phyloP scores from a whole-genome alignment of 805 yeast species.

The Saturnispora bothae region DNA sequence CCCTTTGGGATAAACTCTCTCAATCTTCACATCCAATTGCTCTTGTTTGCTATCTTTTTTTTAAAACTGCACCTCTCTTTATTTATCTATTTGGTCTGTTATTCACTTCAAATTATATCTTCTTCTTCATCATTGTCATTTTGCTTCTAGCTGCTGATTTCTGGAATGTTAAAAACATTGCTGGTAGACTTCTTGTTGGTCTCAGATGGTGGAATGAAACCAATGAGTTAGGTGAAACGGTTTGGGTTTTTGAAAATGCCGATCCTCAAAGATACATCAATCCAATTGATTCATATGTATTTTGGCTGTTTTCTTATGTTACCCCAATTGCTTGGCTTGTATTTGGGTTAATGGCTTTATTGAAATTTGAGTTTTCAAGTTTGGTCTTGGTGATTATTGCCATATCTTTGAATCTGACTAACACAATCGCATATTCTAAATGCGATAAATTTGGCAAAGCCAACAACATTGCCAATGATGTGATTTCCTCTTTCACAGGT shows the following conservation, averaged over 20 bases:
- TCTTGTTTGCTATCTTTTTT: constrained; percentile 47
- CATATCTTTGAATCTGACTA: constrained; percentile 61
- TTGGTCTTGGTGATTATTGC: constrained; percentile 58
- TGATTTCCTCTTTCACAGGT: constrained; percentile 45
- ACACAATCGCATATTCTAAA: constrained; percentile 81
- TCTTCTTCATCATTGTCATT: constrained; percentile 70
- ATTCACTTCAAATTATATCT: constrained; percentile 54
- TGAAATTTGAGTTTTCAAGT: constrained; percentile 66
- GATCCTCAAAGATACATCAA: constrained; percentile 64
- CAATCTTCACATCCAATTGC: constrained; percentile 85
- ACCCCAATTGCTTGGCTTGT: constrained; percentile 70
- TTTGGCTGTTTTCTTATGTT: constrained; percentile 71
- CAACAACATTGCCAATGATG: constrained; percentile 47
- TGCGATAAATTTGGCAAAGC: constrained; percentile 91
- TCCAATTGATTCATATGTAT: constrained; percentile 83
- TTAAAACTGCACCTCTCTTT: constrained; percentile 53
- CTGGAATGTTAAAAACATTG: constrained; percentile 85
- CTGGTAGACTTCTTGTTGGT: constrained; percentile 86
- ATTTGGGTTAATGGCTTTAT: constrained; percentile 64
- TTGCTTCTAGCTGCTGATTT: constrained; percentile 79
- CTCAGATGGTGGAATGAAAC: constrained; percentile 97
- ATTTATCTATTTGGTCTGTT: constrained; percentile 63
- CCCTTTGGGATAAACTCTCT: constrained; percentile 37
- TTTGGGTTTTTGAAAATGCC: constrained; percentile 85
- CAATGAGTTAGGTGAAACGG: constrained; percentile 47